Conservation (phyloP, 768 basidiomycete genomes). For the Hypsizygus marmoreus region DNA sequence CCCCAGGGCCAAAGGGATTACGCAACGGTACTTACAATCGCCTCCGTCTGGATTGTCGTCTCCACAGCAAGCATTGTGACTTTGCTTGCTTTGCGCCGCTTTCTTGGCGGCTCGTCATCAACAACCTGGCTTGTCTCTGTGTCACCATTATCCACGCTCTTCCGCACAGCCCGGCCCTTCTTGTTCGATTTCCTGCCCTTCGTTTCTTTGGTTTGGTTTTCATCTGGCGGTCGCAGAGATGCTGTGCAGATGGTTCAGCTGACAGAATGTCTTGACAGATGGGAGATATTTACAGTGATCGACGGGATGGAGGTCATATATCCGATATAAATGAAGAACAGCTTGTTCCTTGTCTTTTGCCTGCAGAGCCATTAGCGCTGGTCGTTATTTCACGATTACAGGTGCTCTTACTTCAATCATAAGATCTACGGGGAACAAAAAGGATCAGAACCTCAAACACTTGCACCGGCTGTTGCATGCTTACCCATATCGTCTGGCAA, state of each 20-base stretch:
- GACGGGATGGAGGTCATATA: constrained; percentile 72
- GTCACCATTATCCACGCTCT: constrained; percentile 14
- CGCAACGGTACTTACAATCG: no score
- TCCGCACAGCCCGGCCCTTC: constrained; percentile 24
- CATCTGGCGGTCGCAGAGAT: constrained; percentile 45
- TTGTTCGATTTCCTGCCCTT: constrained; percentile 48
- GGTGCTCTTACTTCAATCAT: constrained; percentile 71
- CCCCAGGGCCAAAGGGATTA: no score
- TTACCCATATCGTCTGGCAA: constrained; percentile 69
- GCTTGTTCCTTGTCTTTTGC: constrained; percentile 95
- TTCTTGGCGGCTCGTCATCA: neutral
- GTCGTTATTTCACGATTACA: neutral
- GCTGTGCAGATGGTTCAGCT: constrained; percentile 23
- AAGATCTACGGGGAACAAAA: constrained; percentile 50
- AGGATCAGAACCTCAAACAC: constrained; percentile 15
- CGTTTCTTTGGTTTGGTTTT: constrained; percentile 43
- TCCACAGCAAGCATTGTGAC: neutral
- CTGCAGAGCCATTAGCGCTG: constrained; percentile 19
- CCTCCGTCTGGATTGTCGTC: no score
- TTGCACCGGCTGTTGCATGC: constrained; percentile 19
- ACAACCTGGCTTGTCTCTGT: constrained; percentile 1
- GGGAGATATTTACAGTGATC: constrained; percentile 45
- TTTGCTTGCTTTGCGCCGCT: neutral
- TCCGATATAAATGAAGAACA: constrained; percentile 80
- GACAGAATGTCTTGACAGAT: constrained; percentile 17